Evolutionary conservation across 2,329 filamentous ascomycete genomes (phyloP).

Genomic region (Alternaria sp.): DNA sequence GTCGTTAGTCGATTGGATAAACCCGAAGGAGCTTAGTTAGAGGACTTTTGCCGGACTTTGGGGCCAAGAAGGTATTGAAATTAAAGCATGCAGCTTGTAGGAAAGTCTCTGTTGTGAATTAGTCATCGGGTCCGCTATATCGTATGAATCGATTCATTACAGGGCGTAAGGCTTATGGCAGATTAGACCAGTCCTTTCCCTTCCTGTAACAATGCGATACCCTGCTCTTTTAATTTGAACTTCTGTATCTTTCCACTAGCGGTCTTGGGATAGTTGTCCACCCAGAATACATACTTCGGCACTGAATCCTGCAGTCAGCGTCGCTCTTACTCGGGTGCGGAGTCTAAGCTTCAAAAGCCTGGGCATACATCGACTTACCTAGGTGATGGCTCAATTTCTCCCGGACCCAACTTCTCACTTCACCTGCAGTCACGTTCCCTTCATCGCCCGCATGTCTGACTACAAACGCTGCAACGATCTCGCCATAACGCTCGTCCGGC

Average conservation of each 20-base stretch:
- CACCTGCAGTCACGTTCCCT: conserved; percentile 61
- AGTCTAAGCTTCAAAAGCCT: neutral
- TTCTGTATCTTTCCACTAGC: conserved; percentile 98
- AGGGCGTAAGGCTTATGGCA: neutral
- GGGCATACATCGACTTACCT: conserved; percentile 52
- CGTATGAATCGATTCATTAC: neutral
- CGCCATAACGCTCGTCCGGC: conserved; percentile 82
- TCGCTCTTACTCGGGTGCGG: neutral
- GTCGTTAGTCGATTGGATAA: neutral
- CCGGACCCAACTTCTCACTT: conserved; percentile 76
- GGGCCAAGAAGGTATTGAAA: neutral
- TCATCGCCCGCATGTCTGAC: conserved; percentile 57
- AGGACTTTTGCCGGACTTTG: neutral
- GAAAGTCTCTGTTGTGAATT: neutral
- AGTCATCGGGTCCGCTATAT: neutral
- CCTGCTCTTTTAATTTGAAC: conserved; percentile 79
- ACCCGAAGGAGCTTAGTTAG: neutral
- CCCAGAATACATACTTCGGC: conserved; percentile 90
- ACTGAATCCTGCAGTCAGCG: conserved; percentile 43
- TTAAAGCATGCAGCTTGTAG: neutral
- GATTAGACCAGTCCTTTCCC: conserved; percentile 28
- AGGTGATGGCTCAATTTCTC: conserved; percentile 75
- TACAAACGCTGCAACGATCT: conserved; percentile 86
- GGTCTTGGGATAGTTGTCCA: conserved; percentile 88
- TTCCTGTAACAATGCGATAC: conserved; percentile 42